Base-by-base conservation (phyloP, 2,329 filamentous ascomycete genomes). In the Epichloe baconii region DNA sequence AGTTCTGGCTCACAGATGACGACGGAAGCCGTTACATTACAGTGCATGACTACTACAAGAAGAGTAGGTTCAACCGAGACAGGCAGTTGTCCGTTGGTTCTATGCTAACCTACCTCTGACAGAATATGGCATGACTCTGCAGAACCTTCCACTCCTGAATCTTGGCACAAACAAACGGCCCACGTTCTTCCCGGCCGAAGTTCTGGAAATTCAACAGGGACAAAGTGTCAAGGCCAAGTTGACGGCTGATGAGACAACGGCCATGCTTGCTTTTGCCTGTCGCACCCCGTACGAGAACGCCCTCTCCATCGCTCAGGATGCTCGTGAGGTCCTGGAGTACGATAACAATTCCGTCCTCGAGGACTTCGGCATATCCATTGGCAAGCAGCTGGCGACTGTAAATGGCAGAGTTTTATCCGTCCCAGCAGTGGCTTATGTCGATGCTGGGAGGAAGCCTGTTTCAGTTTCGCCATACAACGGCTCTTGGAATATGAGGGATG, bases 181-280 rank as follows among this genome's bases (percentile, higher is more conserved):
- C 0, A 72, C 71, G 0, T 88, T 85, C 57, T 66, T 86, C 38
- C 85, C 86, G 0, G 76, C 79, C 0, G 84, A 90, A 62, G 68
- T 82, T 5, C 82, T 85, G 55, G 64, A 69, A 4, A 74, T 93
- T 3, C 61, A 80, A 8, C 72, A 77, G 1, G 85, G 85, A 0
- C 86, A 93, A 60, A 65, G 76, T 0, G 73, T 81, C 21, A 78
- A 76, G 40, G 68, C 75, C 4, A 80, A 82, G 58, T 70, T 90
- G 15, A 73, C 64, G 0, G 69, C 74, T 0, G 64, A 71, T 0
- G 84, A 91, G 60, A 86, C 84, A 0, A 71, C 75, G 0, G 60
- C 68, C 0, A 90, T 93, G 86, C 80, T 91, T 44, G 68, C 68
- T 0, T 87, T 88, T 61, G 84, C 88, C 1, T 86, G 84, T 51